Evolutionary conservation across 129 eudicot genomes (phyloP).

Genomic region (Smallanthus sonchifolius): DNA sequence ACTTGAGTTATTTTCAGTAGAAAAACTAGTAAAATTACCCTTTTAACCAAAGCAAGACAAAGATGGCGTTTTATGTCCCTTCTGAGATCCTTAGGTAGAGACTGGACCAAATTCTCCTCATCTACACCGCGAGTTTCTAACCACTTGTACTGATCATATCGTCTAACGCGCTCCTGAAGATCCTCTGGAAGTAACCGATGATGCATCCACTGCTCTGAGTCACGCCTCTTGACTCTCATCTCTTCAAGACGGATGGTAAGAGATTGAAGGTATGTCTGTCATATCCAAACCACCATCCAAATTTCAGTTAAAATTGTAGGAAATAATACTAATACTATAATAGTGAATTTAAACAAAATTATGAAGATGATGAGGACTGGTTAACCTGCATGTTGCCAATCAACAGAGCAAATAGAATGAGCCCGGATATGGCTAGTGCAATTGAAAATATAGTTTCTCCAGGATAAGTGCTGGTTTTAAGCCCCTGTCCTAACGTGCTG

Average conservation of each 20-base stretch:
- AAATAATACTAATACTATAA: background rate
- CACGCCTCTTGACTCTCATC: conserved; percentile 97
- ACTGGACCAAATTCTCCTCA: conserved; percentile 82
- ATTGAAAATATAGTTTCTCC: conserved; percentile 90
- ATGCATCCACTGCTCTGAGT: conserved; percentile 99
- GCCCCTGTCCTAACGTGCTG: conserved; percentile 99
- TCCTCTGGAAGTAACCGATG: conserved; percentile 91
- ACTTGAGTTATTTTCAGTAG: background rate
- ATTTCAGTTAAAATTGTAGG: background rate
- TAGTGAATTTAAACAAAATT: background rate
- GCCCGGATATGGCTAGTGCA: conserved; percentile 85
- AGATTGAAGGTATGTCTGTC: conserved; percentile 95
- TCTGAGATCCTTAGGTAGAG: conserved; percentile 91
- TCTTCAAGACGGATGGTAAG: conserved; percentile 95
- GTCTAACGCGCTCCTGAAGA: conserved; percentile 83
- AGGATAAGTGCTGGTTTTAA: conserved; percentile 88
- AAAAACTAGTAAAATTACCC: conserved; percentile 46
- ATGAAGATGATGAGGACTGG: background rate
- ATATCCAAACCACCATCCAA: conserved; percentile 18
- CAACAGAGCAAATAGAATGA: conserved; percentile 89
- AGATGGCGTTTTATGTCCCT: conserved; percentile 97
- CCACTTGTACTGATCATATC: conserved; percentile 98
- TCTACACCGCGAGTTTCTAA: conserved; percentile 97
- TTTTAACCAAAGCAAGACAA: conserved; percentile 91
- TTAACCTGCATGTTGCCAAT: conserved; percentile 98